phyloP scores from a whole-genome alignment of 2,329 filamentous ascomycete species.

The Xylariaceae sp. region DNA sequence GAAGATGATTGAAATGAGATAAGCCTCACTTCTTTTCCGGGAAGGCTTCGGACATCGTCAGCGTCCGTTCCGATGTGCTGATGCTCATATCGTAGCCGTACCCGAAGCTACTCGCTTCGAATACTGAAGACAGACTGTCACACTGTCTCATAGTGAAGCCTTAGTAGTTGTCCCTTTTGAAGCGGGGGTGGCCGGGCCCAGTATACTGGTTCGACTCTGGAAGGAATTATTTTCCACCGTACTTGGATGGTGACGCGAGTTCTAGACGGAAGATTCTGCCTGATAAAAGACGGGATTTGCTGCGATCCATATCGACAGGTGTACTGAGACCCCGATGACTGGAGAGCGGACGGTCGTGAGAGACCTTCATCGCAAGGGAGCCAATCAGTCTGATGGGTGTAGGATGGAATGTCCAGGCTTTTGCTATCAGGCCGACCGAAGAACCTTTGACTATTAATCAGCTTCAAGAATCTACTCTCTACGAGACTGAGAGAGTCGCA shows the following conservation, averaged over 20 bases:
- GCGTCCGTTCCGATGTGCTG: slow-evolving; percentile 74
- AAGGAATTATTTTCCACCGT: slow-evolving; percentile 38
- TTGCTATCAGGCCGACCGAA: slow-evolving; percentile 62
- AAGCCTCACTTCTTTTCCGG: slow-evolving; percentile 34
- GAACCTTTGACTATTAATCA: too few species aligned
- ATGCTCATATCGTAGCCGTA: slow-evolving; percentile 78
- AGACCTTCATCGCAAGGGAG: slow-evolving; percentile 76
- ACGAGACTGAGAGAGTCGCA: too few species aligned
- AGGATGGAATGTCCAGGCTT: slow-evolving; percentile 77
- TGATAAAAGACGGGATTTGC: slow-evolving; percentile 49
- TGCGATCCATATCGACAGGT: slow-evolving; percentile 53
- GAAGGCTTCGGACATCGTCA: slow-evolving; percentile 43
- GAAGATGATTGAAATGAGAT: slow-evolving; percentile 59
- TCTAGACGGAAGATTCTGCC: slow-evolving; percentile 58
- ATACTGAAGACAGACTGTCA: slow-evolving; percentile 61
- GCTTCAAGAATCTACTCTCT: too few species aligned
- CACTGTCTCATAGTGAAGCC: slow-evolving; percentile 68
- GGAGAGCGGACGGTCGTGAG: slow-evolving; percentile 49
- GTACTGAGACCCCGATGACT: slow-evolving; percentile 41
- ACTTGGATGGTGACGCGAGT: slow-evolving; percentile 71
- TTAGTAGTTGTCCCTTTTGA: slow-evolving; percentile 80
- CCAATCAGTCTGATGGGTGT: slow-evolving; percentile 72
- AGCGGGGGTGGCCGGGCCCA: slow-evolving; percentile 58
- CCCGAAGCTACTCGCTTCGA: slow-evolving; percentile 69
- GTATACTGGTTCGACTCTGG: slow-evolving; percentile 51